Evolutionary conservation across 208 protist species (phyloP), one percentile per base, ranked within the genome.

Genomic region (Entamoeba dispar): DNA sequence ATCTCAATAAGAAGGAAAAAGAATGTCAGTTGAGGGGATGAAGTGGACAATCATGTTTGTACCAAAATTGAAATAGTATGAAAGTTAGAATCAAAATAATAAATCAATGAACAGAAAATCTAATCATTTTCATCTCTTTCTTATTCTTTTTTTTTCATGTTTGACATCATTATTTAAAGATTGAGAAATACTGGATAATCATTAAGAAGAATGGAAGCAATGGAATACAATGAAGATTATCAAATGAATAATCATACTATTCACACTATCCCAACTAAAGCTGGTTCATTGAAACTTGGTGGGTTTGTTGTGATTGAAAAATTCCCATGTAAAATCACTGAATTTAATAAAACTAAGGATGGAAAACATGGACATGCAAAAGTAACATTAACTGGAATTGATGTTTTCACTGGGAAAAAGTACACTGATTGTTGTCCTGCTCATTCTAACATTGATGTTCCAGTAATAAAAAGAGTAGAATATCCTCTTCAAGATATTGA

Each of bases 401-500:
- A 95, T 50, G 94, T 95, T 77, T 95, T 95, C 92, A 93, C 61
- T 50, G 92, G 92, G 19, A 92, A 92, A 10, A 94, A 94, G 51
- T 86, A 91, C 31, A 93, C 93, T 49, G 91, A 93, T 50, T 50
- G 91, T 4, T 93, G 73, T 52, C 91, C 92, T 8, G 51, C 93
- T 49, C 69, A 93, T 50, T 92, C 93, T 10, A 94, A 94, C 50
- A 57, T 94, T 5, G 57, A 92, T 55, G 77, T 57, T 43, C 94
- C 93, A 2, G 22, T 47, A 49, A 52, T 95, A 27, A 91, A 50
- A 92, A 97, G 98, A 92, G 94, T 93, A n/a, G 98, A 98, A 69
- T 69, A 69, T 22, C 1, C 55, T 27, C 12, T 69, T 22, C 12
- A 27, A 27, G 55, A 69, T 3, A 69, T 69, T 69, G 55, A 69